These are phyloP conservation scores for Colletotrichum sp. DNA, from an alignment of 2,329 filamentous ascomycete species.

Conservation along the genomic window DNA sequence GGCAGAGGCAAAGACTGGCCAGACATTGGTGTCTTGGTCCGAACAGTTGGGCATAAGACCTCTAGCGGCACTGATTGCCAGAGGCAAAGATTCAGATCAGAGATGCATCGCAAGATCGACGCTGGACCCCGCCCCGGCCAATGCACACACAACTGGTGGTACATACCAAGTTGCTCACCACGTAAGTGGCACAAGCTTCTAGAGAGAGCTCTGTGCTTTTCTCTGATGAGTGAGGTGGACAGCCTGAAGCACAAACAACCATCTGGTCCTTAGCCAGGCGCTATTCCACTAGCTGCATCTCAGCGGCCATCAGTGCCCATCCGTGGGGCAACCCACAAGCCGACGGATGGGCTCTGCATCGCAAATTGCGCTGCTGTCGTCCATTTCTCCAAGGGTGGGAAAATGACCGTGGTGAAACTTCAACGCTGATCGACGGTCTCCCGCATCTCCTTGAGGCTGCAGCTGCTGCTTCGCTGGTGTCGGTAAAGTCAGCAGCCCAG, in stretches of 20 bases:
- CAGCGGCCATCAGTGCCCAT: conserved; percentile 9
- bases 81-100: background rate
- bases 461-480: background rate
- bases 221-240: background rate
- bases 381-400: background rate
- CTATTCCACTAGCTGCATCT: conserved; percentile 11
- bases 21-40: background rate
- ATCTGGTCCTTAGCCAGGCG: background rate
- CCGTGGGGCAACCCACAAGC: conserved; percentile 15
- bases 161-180: background rate
- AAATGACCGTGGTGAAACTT: conserved; percentile 8
- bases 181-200: background rate
- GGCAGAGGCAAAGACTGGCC: background rate
- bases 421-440: conserved; percentile 2
- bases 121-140: background rate
- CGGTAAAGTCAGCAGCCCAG: background rate
- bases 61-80: background rate
- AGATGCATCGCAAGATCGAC: background rate
- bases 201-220: background rate
- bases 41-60: background rate
- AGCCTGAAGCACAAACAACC: conserved; percentile 12
- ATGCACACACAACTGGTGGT: background rate
- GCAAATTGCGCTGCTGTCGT: background rate
- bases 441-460: background rate
- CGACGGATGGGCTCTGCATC: background rate